phyloP scores from a whole-genome alignment of 1,284 basidiomycete genomes.

The Phlebopus sp. region DNA sequence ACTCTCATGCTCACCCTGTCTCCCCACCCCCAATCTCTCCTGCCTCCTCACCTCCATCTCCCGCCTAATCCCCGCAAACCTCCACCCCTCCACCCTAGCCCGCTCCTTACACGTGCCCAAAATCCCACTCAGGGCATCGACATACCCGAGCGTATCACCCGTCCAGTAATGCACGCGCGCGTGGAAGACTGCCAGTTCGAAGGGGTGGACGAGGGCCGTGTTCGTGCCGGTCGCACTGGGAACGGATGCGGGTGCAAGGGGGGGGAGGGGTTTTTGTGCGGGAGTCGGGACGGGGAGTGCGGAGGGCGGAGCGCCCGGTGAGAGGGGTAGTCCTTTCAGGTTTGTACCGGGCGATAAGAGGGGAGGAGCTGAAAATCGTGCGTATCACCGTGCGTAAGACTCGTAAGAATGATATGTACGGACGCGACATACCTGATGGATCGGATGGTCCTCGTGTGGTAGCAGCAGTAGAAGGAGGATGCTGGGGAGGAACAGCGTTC shows the following conservation, averaged over 20 bases:
- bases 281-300: not conserved
- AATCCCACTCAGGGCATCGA: conserved; percentile 75
- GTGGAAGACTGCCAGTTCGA: conserved; percentile 76
- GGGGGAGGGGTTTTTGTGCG: not conserved
- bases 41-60: not conserved
- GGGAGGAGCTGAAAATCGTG: too few species aligned
- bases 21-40: not conserved
- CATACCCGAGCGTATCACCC: conserved; percentile 69
- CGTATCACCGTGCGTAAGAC: too few species aligned
- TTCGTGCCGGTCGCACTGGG: not conserved
- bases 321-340: not conserved
- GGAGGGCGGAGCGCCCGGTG: not conserved
- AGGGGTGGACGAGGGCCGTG: conserved; percentile 59
- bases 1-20: not conserved
- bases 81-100: conserved; percentile 42
- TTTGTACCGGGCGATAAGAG: conserved; percentile 36
- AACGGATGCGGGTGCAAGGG: too few species aligned
- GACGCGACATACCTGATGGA: too few species aligned
- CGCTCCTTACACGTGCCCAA: conserved; percentile 72
- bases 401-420: too few species aligned
- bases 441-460: too few species aligned
- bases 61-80: conserved; percentile 39
- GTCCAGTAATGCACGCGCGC: conserved; percentile 71
- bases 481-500: conserved; percentile 50
- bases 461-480: conserved; percentile 39